phyloP scores from a whole-genome alignment of 495 filamentous ascomycete genomes.

The Apiosordaria backusii region DNA sequence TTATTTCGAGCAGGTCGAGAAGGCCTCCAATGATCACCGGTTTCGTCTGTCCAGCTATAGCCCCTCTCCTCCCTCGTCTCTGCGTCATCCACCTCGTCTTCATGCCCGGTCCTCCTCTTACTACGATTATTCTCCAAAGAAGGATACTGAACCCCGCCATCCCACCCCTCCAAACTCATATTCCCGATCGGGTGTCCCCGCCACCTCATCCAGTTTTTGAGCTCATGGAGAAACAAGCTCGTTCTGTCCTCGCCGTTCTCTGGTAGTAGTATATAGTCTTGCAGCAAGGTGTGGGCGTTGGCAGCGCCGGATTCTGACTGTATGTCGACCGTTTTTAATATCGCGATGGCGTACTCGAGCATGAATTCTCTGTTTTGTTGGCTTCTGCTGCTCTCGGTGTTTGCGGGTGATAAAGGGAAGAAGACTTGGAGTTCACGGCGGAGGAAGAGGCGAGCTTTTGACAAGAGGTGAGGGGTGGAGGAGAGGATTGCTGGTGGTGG shows the following conservation, averaged over 20 bases:
- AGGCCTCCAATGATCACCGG: slow-evolving; percentile 1
- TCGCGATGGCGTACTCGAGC: slow-evolving; percentile 82
- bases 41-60: background rate
- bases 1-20: background rate
- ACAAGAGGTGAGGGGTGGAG: slow-evolving; percentile 63
- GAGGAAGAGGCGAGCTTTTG: slow-evolving; percentile 82
- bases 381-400: slow-evolving; percentile 23
- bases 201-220: slow-evolving; percentile 76
- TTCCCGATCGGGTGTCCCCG: slow-evolving; percentile 46
- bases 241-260: slow-evolving; percentile 64
- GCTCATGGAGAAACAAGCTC: slow-evolving; percentile 77
- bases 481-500: slow-evolving; percentile 65
- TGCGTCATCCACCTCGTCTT: slow-evolving; percentile 1
- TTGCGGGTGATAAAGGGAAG: slow-evolving; percentile 49
- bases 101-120: background rate
- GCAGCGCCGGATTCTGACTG: slow-evolving; percentile 67
- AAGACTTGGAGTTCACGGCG: slow-evolving; percentile 88
- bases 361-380: slow-evolving; percentile 83
- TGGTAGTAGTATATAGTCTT: slow-evolving; percentile 60
- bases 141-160: slow-evolving; percentile 73
- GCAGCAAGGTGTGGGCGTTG: slow-evolving; percentile 82
- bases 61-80: background rate
- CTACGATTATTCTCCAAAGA: background rate
- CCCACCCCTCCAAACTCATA: slow-evolving; percentile 66
- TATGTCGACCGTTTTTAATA: slow-evolving; percentile 87